Conservation (phyloP, 441 rosid species). For the Pelargonium australe region DNA sequence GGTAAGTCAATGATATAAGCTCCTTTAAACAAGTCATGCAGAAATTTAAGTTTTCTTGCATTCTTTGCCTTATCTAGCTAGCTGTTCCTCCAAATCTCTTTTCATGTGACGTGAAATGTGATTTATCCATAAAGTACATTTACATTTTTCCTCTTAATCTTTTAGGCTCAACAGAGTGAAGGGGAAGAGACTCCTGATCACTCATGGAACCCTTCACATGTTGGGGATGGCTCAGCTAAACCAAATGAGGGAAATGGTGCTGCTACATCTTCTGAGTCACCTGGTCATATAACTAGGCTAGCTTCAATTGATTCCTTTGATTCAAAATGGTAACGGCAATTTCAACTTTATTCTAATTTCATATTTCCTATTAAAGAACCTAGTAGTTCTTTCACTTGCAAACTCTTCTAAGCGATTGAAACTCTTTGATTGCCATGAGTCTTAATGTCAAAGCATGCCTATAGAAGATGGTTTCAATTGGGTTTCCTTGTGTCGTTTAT, state of each 20-base stretch:
- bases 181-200: slow-evolving; percentile 24
- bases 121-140: neutral
- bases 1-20: slow-evolving; percentile 29
- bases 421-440: neutral
- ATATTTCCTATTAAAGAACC: slow-evolving; percentile 12
- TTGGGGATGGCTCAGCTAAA: slow-evolving; percentile 19
- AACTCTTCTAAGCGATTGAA: neutral
- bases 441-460: neutral
- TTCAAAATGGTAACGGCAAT: slow-evolving; percentile 40
- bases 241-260: slow-evolving; percentile 20
- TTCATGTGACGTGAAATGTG: neutral
- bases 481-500: neutral
- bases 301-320: slow-evolving; percentile 30
- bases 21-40: neutral
- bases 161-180: slow-evolving; percentile 18
- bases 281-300: slow-evolving; percentile 27
- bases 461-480: neutral
- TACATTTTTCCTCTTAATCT: neutral
- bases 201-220: slow-evolving; percentile 25
- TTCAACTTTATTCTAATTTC: slow-evolving; percentile 13
- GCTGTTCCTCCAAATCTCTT: neutral
- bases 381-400: neutral
- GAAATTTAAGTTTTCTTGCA: neutral
- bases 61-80: neutral
- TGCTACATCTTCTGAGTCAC: slow-evolving; percentile 22